phyloP scores from a whole-genome alignment of 805 yeast species.

The Pichia heedii region DNA sequence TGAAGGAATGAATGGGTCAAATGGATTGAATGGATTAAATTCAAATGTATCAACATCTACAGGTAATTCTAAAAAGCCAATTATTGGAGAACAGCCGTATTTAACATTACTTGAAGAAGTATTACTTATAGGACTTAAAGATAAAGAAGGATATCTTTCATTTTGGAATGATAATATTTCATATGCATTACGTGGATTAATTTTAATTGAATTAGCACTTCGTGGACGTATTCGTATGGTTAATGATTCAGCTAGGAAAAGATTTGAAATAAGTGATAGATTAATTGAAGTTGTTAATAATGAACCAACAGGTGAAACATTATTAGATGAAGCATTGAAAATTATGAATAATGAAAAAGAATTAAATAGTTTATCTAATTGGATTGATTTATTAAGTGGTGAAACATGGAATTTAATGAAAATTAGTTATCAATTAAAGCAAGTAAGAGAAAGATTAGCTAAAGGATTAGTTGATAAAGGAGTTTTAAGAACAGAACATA shows the following conservation, averaged over 20 bases:
- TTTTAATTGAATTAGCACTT: slow-evolving; percentile 82
- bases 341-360: slow-evolving; percentile 81
- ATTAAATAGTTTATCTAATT: slow-evolving; percentile 65
- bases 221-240: slow-evolving; percentile 83
- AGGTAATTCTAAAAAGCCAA: too few species aligned
- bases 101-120: slow-evolving; percentile 96
- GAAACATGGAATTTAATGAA: slow-evolving; percentile 97
- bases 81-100: background rate
- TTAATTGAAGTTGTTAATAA: slow-evolving; percentile 80
- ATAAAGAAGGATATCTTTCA: slow-evolving; percentile 90
- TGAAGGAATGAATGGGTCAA: too few species aligned
- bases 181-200: slow-evolving; percentile 92
- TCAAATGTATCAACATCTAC: too few species aligned
- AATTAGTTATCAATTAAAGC: slow-evolving; percentile 90
- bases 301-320: slow-evolving; percentile 86
- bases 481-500: slow-evolving; percentile 87
- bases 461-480: slow-evolving; percentile 98
- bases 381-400: slow-evolving; percentile 91
- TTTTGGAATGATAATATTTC: slow-evolving; percentile 98
- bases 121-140: slow-evolving; percentile 83
- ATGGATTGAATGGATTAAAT: too few species aligned
- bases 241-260: slow-evolving; percentile 84
- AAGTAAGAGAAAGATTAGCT: slow-evolving; percentile 92
- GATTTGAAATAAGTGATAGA: slow-evolving; percentile 83
- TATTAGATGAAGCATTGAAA: slow-evolving; percentile 87